A percentile compares a stretch with the other conserved stretches of the same genome.
Conservation (phyloP, 306 rosid genomes). For the Urtica urens region DNA sequence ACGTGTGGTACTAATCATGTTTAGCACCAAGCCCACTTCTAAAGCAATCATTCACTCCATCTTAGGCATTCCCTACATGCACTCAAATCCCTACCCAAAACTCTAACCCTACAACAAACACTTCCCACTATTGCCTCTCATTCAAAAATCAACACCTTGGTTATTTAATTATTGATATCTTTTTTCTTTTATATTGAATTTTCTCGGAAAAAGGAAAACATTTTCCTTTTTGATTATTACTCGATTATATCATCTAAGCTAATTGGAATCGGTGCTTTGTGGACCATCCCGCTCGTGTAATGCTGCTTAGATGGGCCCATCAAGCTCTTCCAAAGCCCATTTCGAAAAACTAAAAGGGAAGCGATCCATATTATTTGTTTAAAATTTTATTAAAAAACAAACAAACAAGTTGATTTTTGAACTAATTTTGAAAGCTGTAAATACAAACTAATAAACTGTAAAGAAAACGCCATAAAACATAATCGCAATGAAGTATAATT, state of each 20-base stretch:
- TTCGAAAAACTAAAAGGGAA: conserved; percentile 1
- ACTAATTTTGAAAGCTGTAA: no score
- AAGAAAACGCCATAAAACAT: no score
- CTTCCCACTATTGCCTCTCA: conserved; percentile 2
- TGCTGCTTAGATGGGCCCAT: conserved; percentile 53
- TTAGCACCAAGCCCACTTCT: conserved; percentile 56
- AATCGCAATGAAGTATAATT: no score
- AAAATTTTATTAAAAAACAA: no score
- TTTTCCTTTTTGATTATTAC: conserved; percentile 3
- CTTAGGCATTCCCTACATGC: conserved; percentile 32
- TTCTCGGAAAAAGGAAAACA: background rate
- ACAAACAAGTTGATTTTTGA: no score
- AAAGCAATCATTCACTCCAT: conserved; percentile 59
- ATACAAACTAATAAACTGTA: no score
- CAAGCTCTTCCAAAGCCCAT: conserved; percentile 19
- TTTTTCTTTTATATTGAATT: background rate
- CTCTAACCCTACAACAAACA: conserved; percentile 7
- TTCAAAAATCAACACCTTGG: background rate
- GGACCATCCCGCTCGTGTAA: conserved; percentile 81
- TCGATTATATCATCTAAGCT: conserved; percentile 17
- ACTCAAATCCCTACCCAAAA: conserved; percentile 22
- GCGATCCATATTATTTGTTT: no score
- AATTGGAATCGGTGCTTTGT: conserved; percentile 19
- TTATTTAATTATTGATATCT: background rate
- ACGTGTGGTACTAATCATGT: conserved; percentile 84